Conservation (phyloP, 208 protist genomes). For the Trypanosoma lewisi region DNA sequence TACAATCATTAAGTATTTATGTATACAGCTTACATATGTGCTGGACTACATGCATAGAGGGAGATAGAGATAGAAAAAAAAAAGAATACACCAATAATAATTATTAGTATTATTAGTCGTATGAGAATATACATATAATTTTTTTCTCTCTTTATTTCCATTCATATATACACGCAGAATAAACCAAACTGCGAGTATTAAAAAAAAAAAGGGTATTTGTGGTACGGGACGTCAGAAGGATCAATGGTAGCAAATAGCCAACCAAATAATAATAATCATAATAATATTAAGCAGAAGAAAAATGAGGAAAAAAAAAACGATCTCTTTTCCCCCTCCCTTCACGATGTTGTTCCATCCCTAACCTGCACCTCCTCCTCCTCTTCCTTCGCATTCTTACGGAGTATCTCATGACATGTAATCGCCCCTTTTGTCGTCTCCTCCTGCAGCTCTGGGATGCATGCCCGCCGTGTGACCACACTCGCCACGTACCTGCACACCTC, state of each 20-base stretch:
- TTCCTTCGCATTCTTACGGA: background rate
- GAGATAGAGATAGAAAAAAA: background rate
- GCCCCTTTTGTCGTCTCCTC: conserved; percentile 21
- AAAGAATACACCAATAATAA: background rate
- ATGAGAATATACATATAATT: too few relatives aligned
- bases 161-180: too few relatives aligned
- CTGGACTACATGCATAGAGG: too few relatives aligned
- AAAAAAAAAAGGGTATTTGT: background rate
- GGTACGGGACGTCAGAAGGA: too few relatives aligned
- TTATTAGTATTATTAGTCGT: too few relatives aligned
- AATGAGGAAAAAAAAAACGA: background rate
- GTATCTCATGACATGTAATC: conserved; percentile 27
- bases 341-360: background rate
- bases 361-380: background rate
- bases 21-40: too few relatives aligned
- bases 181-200: background rate
- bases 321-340: background rate
- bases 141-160: background rate
- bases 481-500: conserved; percentile 49
- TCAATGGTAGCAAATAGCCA: background rate
- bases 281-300: too few relatives aligned
- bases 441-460: conserved; percentile 33
- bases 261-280: background rate
- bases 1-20: too few relatives aligned
- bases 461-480: conserved; percentile 20